Percentiles rank a stretch among this genome's conserved stretches.
phyloP scores from a whole-genome alignment of 1,284 basidiomycete genomes.

The Omphalotus olearius region DNA sequence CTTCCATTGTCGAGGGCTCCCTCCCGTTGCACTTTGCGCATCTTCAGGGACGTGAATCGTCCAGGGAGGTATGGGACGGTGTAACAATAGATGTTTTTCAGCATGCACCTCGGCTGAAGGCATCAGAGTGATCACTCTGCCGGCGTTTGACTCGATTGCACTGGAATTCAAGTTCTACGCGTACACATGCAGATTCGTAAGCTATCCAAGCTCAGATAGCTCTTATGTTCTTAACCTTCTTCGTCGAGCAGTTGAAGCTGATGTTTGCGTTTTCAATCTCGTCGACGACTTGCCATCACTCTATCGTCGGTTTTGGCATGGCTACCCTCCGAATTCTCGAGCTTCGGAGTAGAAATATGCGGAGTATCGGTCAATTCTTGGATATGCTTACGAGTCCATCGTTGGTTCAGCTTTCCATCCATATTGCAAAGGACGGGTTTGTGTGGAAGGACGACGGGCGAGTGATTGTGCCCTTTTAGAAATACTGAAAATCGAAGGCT shows the following conservation, averaged over 20 bases:
- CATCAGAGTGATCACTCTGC: neutral
- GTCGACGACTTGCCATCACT: too few relatives aligned
- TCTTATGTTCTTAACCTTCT: neutral
- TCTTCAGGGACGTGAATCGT: neutral
- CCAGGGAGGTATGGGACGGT: neutral
- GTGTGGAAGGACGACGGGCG: neutral
- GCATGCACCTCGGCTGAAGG: slow-evolving; percentile 3
- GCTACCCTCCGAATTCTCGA: neutral
- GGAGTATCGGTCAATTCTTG: neutral
- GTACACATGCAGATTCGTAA: neutral
- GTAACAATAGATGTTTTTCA: slow-evolving; percentile 7
- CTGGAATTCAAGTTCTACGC: neutral
- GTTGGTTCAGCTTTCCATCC: neutral
- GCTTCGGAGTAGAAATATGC: neutral
- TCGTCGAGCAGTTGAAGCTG: neutral
- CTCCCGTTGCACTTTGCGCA: neutral
- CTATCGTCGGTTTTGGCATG: neutral
- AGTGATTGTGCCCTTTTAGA: neutral
- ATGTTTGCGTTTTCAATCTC: too few relatives aligned
- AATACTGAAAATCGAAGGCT: slow-evolving; percentile 1
- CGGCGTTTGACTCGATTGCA: slow-evolving; percentile 1
- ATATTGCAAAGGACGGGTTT: too few relatives aligned
- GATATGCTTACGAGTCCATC: slow-evolving; percentile 2
- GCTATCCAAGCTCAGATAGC: neutral
- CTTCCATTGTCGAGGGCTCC: neutral